These are phyloP conservation scores for Pleurotus eryngii DNA, from an alignment of 768 basidiomycete species.

Conservation along the genomic window DNA sequence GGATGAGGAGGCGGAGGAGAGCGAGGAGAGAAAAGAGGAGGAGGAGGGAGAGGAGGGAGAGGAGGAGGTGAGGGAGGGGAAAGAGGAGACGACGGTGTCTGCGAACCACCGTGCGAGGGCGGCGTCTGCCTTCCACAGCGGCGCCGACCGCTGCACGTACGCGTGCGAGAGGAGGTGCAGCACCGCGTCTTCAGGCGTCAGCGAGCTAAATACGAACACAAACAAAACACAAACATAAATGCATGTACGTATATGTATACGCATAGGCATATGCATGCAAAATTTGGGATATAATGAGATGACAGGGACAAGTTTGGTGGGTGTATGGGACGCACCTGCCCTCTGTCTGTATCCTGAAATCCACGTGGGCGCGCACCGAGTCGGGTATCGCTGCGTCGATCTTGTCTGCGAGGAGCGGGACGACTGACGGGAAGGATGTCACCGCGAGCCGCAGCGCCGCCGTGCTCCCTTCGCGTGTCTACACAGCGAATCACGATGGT, in stretches of 20 bases:
- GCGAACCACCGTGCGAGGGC: slow-evolving; percentile 64
- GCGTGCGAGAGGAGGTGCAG: slow-evolving; percentile 85
- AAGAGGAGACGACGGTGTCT: slow-evolving; percentile 44
- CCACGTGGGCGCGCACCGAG: slow-evolving; percentile 53
- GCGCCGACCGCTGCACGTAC: slow-evolving; percentile 74
- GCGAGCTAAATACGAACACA: slow-evolving; percentile 25
- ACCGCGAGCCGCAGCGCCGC: slow-evolving; percentile 73
- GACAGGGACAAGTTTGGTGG: not conserved
- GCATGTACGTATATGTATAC: too few relatives aligned
- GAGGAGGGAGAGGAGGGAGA: slow-evolving; percentile 16
- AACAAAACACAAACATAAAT: slow-evolving; percentile 8
- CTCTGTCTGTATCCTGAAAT: slow-evolving; percentile 71
- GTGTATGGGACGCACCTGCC: slow-evolving; percentile 42
- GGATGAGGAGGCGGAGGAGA: too few relatives aligned
- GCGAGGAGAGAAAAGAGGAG: slow-evolving; percentile 34
- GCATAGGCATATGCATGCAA: too few relatives aligned
- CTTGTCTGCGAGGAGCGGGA: slow-evolving; percentile 84
- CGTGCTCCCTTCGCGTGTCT: slow-evolving; percentile 61
- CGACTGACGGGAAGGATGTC: slow-evolving; percentile 72
- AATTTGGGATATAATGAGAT: too few relatives aligned
- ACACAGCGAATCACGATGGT: not conserved
- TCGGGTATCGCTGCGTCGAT: slow-evolving; percentile 64
- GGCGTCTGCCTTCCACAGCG: slow-evolving; percentile 77
- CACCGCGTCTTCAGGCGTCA: slow-evolving; percentile 39
- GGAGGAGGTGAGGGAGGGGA: slow-evolving; percentile 31